Evolutionary conservation across 257 asterid genomes (phyloP).

Genomic region (Nicotiana benthamiana): DNA sequence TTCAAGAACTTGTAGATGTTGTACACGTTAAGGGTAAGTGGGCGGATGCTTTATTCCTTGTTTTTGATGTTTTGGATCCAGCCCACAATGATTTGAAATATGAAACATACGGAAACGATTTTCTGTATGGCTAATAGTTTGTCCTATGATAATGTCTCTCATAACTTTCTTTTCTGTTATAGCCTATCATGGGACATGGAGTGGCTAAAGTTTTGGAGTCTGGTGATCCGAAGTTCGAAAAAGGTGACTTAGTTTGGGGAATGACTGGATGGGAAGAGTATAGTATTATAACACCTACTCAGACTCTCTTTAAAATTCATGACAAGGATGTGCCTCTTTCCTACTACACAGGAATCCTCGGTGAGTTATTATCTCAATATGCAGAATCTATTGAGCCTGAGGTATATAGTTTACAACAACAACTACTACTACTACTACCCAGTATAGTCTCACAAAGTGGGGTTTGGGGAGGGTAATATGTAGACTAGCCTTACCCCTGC

Average conservation of each 20-base stretch:
- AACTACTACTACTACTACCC: too few relatives aligned
- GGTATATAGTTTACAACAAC: neutral
- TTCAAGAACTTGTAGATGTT: neutral
- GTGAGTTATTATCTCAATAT: neutral
- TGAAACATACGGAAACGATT: neutral
- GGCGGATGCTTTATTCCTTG: neutral
- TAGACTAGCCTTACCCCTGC: too few relatives aligned
- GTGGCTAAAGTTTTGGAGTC: neutral
- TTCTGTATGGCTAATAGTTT: neutral
- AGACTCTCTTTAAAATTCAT: neutral
- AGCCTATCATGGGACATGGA: neutral
- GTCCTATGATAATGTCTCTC: neutral
- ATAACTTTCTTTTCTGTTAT: neutral
- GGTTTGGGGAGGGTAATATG: too few relatives aligned
- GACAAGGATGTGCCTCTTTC: conserved; percentile 5
- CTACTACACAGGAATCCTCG: neutral
- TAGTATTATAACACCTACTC: neutral
- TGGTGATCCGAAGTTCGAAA: neutral
- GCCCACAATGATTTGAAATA: neutral
- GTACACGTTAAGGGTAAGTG: neutral
- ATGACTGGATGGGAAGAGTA: conserved; percentile 17
- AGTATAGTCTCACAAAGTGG: too few relatives aligned
- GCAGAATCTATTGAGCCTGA: neutral
- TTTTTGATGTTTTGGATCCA: neutral
- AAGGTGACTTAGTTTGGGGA: conserved; percentile 8